Evolutionary conservation across 192 early-diverging fungal species (phyloP), one percentile per base, ranked within the genome.

Genomic region (Coemansia sp.): DNA sequence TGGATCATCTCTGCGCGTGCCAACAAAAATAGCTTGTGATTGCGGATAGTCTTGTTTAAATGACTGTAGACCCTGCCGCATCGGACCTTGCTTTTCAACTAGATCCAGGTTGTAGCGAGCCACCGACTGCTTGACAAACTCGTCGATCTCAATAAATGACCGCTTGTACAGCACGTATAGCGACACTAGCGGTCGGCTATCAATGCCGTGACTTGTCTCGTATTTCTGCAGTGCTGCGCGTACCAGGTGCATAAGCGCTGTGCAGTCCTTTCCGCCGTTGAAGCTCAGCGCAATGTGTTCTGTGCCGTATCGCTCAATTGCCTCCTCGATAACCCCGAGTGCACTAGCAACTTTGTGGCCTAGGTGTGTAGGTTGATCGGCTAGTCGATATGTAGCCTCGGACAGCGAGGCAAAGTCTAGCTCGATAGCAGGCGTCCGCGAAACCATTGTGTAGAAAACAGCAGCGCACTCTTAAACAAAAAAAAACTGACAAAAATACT

Each of bases 231-330:
- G 72, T 2, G 88, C 93, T 15, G 89, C 89, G 5, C 84, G 76
- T 22, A 90, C 84, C 25, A 96, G 67, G 66, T 94, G 90, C 44
- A 98, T 81, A 44, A 98, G 75, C 10, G 94, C 92, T 2, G 95
- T 96, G 76, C 96, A 97, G 71, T 98, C 96, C 73, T 98, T 98
- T 15, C 96, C 96, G 8, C 96, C 96, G 68, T 98, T 98, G 64
- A 97, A 98, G 53, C 89, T 90, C 42, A 98, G 75, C 5, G 89
- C 86, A 10, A 96, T 52, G 5, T 81, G 77, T 0, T 84, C 72
- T 17, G 79, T 67, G 69, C 78, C 75, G 57, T 86, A 85, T 52
- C 59, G 66, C 25, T 75, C 68, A 12, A 80, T 59, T 46, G 83
- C 68, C n/a, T 83, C 51, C 38, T 85, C 75, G 21, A 86, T 80